Base-by-base conservation (phyloP, 2,329 filamentous ascomycete species). In the Alternaria rosae region DNA sequence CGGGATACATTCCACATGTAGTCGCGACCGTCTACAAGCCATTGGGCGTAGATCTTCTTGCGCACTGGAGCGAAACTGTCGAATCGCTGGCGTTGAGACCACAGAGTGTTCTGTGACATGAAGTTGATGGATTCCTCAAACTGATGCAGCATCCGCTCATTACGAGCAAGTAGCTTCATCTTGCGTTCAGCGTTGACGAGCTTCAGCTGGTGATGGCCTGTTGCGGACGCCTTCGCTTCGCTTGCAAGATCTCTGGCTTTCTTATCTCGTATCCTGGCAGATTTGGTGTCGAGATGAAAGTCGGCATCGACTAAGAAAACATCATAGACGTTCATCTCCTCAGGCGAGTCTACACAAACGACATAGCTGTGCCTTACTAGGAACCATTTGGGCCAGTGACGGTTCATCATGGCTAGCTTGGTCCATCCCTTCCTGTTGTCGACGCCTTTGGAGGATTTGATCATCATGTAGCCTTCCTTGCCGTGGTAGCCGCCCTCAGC, bases 1-100 rank as follows among this genome's bases (percentile, higher is more conserved):
- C 94, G 88, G 11, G 94, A 98, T 8, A 98, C 93, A 77, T 97
- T 97, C 95, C 95, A 99, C 94, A 98, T 98, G 83, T 98, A 96
- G 78, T 99, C 95, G 69, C 95, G 89, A 15, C 92, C 95, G 79
- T 99, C 95, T 0, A 99, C 94, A 9, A 99, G 87, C 94, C 94
- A 98, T 75, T 97, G 93, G 3, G 94, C 93, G 81, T 94, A 95
- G 26, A 95, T 93, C 44, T 91, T 91, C 48, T 88, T 89, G 62
- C 95, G 88, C 2, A 98, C 91, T 0, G 95, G 95, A 0, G 95
- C 94, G 80, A 96, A 99, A 78, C 94, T 97, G 71, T 91, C 91
- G 76, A 97, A 98, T 17, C 95, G 88, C 74, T 97, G 95, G 56
- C 86, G 86, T 69, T 90, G 86, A 59, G 91, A 87, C 95, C 95